Conservation (phyloP, 2,329 filamentous ascomycete species). For the Nigrospora oryzae region DNA sequence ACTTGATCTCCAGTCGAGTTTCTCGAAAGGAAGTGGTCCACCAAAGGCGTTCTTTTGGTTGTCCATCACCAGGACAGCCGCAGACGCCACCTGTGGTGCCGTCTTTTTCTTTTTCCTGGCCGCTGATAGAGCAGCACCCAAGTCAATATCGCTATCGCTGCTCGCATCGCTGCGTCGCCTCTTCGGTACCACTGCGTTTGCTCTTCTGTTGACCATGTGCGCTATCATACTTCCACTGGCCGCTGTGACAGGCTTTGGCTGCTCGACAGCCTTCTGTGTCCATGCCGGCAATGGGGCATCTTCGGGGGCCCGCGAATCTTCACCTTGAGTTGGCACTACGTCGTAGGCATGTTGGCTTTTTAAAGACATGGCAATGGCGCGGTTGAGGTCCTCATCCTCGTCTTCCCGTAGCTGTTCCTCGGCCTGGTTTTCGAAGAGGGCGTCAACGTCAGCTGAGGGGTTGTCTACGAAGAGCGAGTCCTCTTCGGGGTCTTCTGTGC, state of each 20-base stretch:
- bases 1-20: slow-evolving; percentile 61
- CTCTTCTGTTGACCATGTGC: slow-evolving; percentile 65
- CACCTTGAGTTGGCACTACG: slow-evolving; percentile 18
- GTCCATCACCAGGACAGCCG: slow-evolving; percentile 25
- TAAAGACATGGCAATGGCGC: slow-evolving; percentile 79
- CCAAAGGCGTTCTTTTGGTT: slow-evolving; percentile 58
- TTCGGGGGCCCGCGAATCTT: slow-evolving; percentile 35
- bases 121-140: slow-evolving; percentile 66
- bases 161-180: slow-evolving; percentile 38
- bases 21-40: slow-evolving; percentile 86
- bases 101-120: slow-evolving; percentile 53
- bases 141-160: slow-evolving; percentile 73
- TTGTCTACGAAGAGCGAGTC: slow-evolving; percentile 49
- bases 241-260: slow-evolving; percentile 40
- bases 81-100: slow-evolving; percentile 19
- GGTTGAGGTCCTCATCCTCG: slow-evolving; percentile 58
- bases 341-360: slow-evolving; percentile 43
- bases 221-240: slow-evolving; percentile 56
- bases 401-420: slow-evolving; percentile 25
- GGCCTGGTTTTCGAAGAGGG: slow-evolving; percentile 11
- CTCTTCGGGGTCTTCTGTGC: slow-evolving; percentile 29
- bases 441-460: slow-evolving; percentile 7
- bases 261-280: slow-evolving; percentile 44
- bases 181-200: slow-evolving; percentile 50
- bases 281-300: slow-evolving; percentile 46